phyloP scores from a whole-genome alignment of 495 filamentous ascomycete genomes.

The Neurospora tetrasperma region DNA sequence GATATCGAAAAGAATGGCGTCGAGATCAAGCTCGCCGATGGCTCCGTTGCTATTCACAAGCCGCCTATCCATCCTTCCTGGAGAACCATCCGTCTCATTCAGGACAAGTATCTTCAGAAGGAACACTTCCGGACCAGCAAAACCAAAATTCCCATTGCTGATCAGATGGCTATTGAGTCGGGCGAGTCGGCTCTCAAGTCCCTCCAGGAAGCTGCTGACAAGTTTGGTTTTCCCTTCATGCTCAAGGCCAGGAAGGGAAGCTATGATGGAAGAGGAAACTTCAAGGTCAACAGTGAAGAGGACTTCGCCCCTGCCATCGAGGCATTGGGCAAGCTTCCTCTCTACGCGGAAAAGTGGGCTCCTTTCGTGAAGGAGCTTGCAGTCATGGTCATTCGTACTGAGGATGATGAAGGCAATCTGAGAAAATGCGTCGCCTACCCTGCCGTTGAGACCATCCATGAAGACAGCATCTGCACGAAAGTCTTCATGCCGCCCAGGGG shows the following conservation, averaged over 20 bases:
- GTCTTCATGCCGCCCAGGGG: constrained; percentile 76
- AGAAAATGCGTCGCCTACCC: constrained; percentile 62
- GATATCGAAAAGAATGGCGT: constrained; percentile 55
- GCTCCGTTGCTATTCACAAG: constrained; percentile 27
- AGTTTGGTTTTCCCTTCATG: constrained; percentile 84
- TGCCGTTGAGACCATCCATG: constrained; percentile 87
- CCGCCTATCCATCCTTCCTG: constrained; percentile 74
- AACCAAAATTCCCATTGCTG: constrained; percentile 59
- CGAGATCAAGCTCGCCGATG: constrained; percentile 35
- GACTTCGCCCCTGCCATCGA: constrained; percentile 63
- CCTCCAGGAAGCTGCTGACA: constrained; percentile 50
- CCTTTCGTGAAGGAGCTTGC: constrained; percentile 79
- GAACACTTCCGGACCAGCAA: constrained; percentile 50
- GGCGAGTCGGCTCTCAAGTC: constrained; percentile 42
- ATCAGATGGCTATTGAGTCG: constrained; percentile 49
- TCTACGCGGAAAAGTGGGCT: constrained; percentile 91
- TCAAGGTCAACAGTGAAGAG: constrained; percentile 52
- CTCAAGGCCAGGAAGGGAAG: constrained; percentile 86
- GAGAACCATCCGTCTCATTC: constrained; percentile 81
- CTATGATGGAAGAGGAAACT: constrained; percentile 93
- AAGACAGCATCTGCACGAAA: constrained; percentile 91
- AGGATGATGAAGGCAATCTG: constrained; percentile 49
- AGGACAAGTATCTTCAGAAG: constrained; percentile 95
- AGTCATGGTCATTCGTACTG: constrained; percentile 90
- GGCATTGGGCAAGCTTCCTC: constrained; percentile 54